Percentiles rank a stretch among this genome's conserved stretches.
phyloP scores from a whole-genome alignment of 2,329 filamentous ascomycete genomes.

The Scortechinia acanthostroma region DNA sequence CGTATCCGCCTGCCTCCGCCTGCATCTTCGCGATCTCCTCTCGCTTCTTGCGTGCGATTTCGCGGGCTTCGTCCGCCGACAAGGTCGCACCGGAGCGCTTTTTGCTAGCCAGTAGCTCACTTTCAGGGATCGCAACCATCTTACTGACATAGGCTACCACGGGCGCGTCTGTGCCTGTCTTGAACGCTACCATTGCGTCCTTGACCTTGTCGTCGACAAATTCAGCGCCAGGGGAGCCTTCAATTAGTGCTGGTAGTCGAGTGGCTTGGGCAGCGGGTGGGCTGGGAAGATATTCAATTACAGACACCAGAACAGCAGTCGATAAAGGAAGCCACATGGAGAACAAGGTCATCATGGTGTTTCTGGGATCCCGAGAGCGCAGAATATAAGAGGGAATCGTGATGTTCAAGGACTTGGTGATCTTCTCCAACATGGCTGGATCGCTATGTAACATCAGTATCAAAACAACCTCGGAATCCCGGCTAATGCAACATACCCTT shows the following conservation, averaged over 20 bases:
- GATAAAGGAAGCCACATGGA: slow-evolving; percentile 86
- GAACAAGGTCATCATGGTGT: slow-evolving; percentile 81
- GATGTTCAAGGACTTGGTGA: slow-evolving; percentile 83
- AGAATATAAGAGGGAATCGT: slow-evolving; percentile 78
- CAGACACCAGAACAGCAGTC: slow-evolving; percentile 84
- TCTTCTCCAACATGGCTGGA: slow-evolving; percentile 77
- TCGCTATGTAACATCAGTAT: slow-evolving; percentile 32
- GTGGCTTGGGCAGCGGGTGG: slow-evolving; percentile 73
- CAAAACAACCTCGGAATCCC: background rate
- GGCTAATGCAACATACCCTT: slow-evolving; percentile 32
- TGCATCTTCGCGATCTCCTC: slow-evolving; percentile 78
- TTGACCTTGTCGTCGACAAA: slow-evolving; percentile 64
- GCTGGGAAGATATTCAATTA: slow-evolving; percentile 85
- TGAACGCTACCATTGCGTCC: slow-evolving; percentile 78
- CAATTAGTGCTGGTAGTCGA: slow-evolving; percentile 72
- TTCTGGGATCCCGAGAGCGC: slow-evolving; percentile 74
- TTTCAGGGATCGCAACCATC: slow-evolving; percentile 92
- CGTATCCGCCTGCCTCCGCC: slow-evolving; percentile 21
- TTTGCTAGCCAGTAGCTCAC: slow-evolving; percentile 82
- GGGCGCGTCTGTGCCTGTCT: slow-evolving; percentile 62
- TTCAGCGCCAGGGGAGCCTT: slow-evolving; percentile 70
- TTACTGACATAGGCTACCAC: slow-evolving; percentile 95
- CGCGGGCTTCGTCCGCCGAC: slow-evolving; percentile 81
- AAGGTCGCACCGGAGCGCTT: slow-evolving; percentile 66
- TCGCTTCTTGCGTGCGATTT: slow-evolving; percentile 80